Evolutionary conservation across 331 rosid genomes (phyloP), one percentile per base, ranked within the genome.

Genomic region (Phaseolus coccineus): DNA sequence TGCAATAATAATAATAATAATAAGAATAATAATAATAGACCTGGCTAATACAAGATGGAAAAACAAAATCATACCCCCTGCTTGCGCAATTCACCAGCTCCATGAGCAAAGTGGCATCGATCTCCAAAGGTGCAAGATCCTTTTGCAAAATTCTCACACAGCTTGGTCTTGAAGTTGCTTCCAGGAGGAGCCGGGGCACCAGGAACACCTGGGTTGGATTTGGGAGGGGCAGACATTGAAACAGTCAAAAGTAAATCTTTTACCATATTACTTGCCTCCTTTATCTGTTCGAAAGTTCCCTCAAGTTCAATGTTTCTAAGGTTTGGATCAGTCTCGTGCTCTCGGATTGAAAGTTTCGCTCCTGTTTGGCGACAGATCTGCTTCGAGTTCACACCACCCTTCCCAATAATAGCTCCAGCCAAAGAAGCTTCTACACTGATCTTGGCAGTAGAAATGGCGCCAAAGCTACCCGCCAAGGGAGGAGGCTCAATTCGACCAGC

Each of bases 401-500:
- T 95, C 56, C 99, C 99, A 78, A 93, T 95, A 68, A 93, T 95
- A n/a, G 98, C 96, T 77, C 98, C 98, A 6, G 99, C 97, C 62
- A 88, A 90, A 33, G 99, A 90, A 30, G 97, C 96, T 74, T 95
- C 98, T 62, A 95, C 93, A 64, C 97, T 95, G 83, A 95, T 93
- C 84, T 95, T 95, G 52, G 99, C 97, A 3, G 96, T 95, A 50
- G 99, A 90, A 16, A 83, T 91, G 39, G 94, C 96, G 53, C 99
- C 99, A 77, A 95, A 95, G 86, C 92, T 85, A 27, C 87, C 73
- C 37, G 95, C 90, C 8, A 81, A 87, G 35, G 86, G 86, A 12
- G 88, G 91, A 3, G 86, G 85, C 61, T 88, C 96, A 84, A 86
- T 73, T 73, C 96, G 87, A 61, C 71, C 83, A 62, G 73, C n/a